These are phyloP conservation scores for Filosporella fistucella DNA, from an alignment of 495 filamentous ascomycete genomes.

Conservation along the genomic window DNA sequence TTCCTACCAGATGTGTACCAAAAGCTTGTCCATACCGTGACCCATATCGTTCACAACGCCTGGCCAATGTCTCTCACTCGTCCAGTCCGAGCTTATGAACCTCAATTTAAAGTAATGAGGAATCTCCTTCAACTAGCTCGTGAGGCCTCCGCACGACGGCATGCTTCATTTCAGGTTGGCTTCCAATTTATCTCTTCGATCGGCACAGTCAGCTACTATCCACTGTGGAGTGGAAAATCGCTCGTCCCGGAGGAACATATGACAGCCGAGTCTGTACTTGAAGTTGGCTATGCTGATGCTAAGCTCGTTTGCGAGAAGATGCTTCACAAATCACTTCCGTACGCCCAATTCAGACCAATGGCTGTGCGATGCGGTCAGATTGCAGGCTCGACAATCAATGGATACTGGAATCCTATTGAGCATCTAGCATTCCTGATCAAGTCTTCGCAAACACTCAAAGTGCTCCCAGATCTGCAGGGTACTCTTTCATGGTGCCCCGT, in stretches of 20 bases:
- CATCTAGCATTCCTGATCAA: constrained; percentile 46
- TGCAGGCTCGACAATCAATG: constrained; percentile 39
- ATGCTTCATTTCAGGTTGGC: constrained; percentile 20
- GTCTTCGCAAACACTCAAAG: constrained; percentile 40
- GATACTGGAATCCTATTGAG: constrained; percentile 48
- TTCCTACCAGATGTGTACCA: constrained; percentile 35
- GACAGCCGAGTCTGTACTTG: constrained; percentile 30
- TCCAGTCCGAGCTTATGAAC: constrained; percentile 37
- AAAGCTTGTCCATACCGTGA: constrained; percentile 33
- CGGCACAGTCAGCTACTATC: constrained; percentile 39
- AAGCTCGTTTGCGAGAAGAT: constrained; percentile 47
- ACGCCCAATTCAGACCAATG: constrained; percentile 36
- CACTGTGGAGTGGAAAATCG: constrained; percentile 21
- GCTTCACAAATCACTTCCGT: constrained; percentile 41
- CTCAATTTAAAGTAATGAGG: constrained; percentile 42
- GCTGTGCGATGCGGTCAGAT: constrained; percentile 43
- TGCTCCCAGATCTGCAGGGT: constrained; percentile 38
- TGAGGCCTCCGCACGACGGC: constrained; percentile 22
- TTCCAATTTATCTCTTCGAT: constrained; percentile 58
- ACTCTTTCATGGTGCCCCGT: constrained; percentile 44
- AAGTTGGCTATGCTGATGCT: constrained; percentile 44
- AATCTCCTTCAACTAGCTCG: constrained; percentile 41
- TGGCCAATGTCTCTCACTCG: constrained; percentile 51
- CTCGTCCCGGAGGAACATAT: constrained; percentile 32
- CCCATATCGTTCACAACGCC: constrained; percentile 53